Percentiles rank a stretch among this genome's conserved stretches.
Evolutionary conservation across 148 eudicot genomes (phyloP).

Genomic region (Rheum nobile): DNA sequence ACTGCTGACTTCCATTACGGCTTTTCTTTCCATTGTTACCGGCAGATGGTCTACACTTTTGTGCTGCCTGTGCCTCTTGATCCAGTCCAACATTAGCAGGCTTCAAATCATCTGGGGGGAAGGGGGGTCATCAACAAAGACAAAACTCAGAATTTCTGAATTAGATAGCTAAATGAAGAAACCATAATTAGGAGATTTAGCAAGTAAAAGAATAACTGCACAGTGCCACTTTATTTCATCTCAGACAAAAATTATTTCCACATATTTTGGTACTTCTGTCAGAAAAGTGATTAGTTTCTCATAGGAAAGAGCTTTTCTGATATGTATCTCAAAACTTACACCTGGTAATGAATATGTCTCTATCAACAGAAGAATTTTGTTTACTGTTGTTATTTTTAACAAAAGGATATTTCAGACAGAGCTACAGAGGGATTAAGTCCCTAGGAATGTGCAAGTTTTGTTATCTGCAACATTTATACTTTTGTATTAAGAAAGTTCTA

Average conservation of each 20-base stretch:
- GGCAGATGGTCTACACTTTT: slow-evolving; percentile 55
- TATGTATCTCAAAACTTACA: background rate
- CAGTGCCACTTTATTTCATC: background rate
- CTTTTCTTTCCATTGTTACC: slow-evolving; percentile 54
- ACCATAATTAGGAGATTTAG: background rate
- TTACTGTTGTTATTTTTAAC: background rate
- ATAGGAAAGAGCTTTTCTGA: background rate
- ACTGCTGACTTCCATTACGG: slow-evolving; percentile 48
- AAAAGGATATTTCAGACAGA: background rate
- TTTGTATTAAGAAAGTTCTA: background rate
- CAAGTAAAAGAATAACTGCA: background rate
- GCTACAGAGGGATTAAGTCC: background rate
- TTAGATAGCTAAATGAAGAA: background rate
- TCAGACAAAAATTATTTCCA: background rate
- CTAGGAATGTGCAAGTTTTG: background rate
- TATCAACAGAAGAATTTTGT: background rate
- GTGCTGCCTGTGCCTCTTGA: slow-evolving; percentile 80
- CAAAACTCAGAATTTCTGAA: background rate
- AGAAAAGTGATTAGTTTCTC: background rate
- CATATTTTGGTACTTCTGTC: background rate
- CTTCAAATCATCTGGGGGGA: slow-evolving; percentile 92
- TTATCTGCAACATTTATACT: background rate
- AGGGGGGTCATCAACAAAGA: background rate
- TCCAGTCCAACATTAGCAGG: slow-evolving; percentile 98
- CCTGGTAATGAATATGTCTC: background rate